phyloP scores from a whole-genome alignment of 257 asterid species.

The Lycium ferocissimum region DNA sequence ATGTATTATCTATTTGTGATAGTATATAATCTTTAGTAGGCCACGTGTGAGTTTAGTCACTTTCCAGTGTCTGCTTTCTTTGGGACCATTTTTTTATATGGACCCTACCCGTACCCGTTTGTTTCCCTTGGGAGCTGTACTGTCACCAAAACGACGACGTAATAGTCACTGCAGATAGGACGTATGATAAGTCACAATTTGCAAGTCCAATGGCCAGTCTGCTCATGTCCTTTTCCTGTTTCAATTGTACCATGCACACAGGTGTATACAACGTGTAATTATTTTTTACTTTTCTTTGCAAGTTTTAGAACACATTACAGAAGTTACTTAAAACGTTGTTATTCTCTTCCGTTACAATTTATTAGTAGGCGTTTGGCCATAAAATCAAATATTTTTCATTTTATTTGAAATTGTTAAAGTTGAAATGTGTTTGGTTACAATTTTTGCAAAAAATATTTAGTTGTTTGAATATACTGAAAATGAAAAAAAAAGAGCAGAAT shows the following conservation, averaged over 20 bases:
- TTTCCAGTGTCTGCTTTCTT: conserved; percentile 37
- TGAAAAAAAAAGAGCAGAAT: too few relatives aligned
- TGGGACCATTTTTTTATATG: not conserved
- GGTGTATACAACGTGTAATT: too few relatives aligned
- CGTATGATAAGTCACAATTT: conserved; percentile 23
- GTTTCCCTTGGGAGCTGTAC: not conserved
- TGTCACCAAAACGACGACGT: conserved; percentile 42
- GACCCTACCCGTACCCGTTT: not conserved
- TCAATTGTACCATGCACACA: not conserved
- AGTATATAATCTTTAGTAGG: conserved; percentile 31
- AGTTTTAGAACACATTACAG: too few relatives aligned
- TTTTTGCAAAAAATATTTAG: too few relatives aligned
- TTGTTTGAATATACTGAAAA: too few relatives aligned
- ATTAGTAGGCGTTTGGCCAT: too few relatives aligned
- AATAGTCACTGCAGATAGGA: not conserved
- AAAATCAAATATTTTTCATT: too few relatives aligned
- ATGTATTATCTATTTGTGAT: conserved; percentile 37
- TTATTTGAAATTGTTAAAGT: too few relatives aligned
- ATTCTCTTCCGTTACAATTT: too few relatives aligned
- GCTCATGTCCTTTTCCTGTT: not conserved
- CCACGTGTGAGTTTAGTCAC: conserved; percentile 34
- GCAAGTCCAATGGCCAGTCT: not conserved
- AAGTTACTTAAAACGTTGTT: too few relatives aligned
- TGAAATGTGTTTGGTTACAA: too few relatives aligned
- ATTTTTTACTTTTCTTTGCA: too few relatives aligned